Evolutionary conservation across 352 stramenopile species (phyloP), one percentile per base, ranked within the genome.

Genomic region (Pythium dissimile): DNA sequence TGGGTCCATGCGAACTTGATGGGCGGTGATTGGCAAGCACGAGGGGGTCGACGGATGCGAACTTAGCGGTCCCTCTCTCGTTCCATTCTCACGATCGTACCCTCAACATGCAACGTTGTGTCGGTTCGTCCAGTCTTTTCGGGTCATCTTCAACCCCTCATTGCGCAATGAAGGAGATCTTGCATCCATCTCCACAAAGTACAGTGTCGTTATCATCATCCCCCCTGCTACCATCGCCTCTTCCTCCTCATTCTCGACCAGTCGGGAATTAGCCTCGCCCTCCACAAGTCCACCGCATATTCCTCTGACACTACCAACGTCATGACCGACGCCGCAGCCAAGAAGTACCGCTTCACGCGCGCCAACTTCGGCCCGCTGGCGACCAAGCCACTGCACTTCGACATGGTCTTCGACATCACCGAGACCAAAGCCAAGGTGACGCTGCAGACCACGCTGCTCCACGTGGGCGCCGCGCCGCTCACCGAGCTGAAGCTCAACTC

Each of bases 331-430:
- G 43, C 37, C 15, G 60, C 52, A 16, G 24, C 53, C 55, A 90
- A 86, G 69, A 88, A 73, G 46, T 92, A 88, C 52, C 81, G 81
- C 58, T 92, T 88, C 57, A 86, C 76, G 34, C 77, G 78, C 43
- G 46, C 72, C 13, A 73, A 92, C 57, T 92, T 92, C 50, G 58
- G 74, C 53, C 73, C 81, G 26, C 67, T 92, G 44, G 46, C 55
- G 8, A 89, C 80, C 24, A 83, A 79, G 65, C 81, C 81, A 15
- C 62, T 92, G 42, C 81, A 92, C 67, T 88, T 88, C 31, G 77
- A 92, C 66, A 88, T 89, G 79, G 72, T 88, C 1, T 92, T 92
- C 37, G 81, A 89, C 51, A 73, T 92, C n/a, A 76, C 73, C 5
- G 73, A 88, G 56, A 56, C 49, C 27, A 69, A 79, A 54, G 72